Evolutionary conservation across 257 asterid species (phyloP), one percentile per base, ranked within the genome.

Genomic region (Gardenia jasminoides): DNA sequence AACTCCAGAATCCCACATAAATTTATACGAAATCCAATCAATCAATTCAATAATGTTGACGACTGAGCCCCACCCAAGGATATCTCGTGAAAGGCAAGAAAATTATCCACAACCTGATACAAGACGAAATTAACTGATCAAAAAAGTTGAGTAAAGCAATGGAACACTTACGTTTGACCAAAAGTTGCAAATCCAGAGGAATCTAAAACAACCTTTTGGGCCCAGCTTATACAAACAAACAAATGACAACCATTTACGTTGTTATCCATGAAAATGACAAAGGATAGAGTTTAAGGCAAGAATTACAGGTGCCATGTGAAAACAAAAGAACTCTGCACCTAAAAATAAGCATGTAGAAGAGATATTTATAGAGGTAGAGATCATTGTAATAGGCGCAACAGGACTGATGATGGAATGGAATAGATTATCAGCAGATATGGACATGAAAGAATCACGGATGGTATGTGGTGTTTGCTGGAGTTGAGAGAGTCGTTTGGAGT

Each of bases 261-360:
- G 83, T 76, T 69, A 82, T 76, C 82, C 75, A 74, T 20, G 81
- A 71, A 78, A 36, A 67, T 78, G 78, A 47, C 70, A 46, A 61
- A 79, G 74, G 67, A 80, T 89, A 89, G 87, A 85, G 88, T 88
- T 89, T 12, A 86, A 83, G 90, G 78, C 79, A 86, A 82, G 90
- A 61, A 74, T 76, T 81, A 81, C 12, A 30, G 78, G 24, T 68
- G 61, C 24, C 61, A 78, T 75, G 79, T 62, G 11, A 52, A 69
- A 75, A 56, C 66, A 70, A 54, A 36, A 33, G 41, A 50, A 77
- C 39, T 61, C 78, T 4, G 5, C 64, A 26, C 67, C 64, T 33
- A 77, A 33, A 24, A 26, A 28, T 15, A 20, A 59, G 77, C 59
- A 81, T 19, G 47, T 61, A 81, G 8, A 48, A 10, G 54, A 31